phyloP scores from a whole-genome alignment of 1,284 basidiomycete species.

The Abortiporus biennis region DNA sequence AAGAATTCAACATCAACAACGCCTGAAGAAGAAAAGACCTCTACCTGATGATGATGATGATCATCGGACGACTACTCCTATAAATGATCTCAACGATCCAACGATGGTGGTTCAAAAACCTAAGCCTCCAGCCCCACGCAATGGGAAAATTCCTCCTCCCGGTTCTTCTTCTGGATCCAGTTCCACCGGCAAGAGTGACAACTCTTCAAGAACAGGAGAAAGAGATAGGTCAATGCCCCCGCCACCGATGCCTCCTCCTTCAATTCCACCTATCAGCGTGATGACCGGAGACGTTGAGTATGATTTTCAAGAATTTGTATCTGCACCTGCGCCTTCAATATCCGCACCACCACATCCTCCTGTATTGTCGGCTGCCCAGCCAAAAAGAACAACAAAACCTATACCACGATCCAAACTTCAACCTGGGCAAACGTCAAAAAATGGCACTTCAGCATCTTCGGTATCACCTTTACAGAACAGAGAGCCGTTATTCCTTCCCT shows the following conservation, averaged over 20 bases:
- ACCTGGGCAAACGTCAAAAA: too few species aligned
- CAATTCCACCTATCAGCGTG: too few species aligned
- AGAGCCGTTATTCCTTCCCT: constrained; percentile 8
- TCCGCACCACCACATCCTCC: not conserved
- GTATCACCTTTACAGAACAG: too few species aligned
- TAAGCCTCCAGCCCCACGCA: not conserved
- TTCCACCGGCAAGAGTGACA: not conserved
- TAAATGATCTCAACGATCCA: too few species aligned
- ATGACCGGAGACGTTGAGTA: not conserved
- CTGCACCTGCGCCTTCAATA: not conserved
- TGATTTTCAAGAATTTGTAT: not conserved
- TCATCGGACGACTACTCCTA: constrained; percentile 1
- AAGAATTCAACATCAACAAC: constrained; percentile 1
- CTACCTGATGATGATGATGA: constrained; percentile 13
- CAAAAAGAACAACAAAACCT: constrained; percentile 48
- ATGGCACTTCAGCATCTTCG: too few species aligned
- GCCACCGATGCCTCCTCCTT: too few species aligned
- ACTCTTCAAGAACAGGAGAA: too few species aligned
- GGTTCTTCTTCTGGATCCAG: not conserved
- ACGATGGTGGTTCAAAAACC: not conserved
- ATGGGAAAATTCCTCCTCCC: not conserved
- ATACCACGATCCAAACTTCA: constrained; percentile 40
- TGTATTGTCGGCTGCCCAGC: constrained; percentile 4
- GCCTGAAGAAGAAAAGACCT: constrained; percentile 14
- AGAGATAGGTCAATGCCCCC: too few species aligned